Evolutionary conservation across 768 basidiomycete genomes (phyloP).

Genomic region (Lentinus tigrinus): DNA sequence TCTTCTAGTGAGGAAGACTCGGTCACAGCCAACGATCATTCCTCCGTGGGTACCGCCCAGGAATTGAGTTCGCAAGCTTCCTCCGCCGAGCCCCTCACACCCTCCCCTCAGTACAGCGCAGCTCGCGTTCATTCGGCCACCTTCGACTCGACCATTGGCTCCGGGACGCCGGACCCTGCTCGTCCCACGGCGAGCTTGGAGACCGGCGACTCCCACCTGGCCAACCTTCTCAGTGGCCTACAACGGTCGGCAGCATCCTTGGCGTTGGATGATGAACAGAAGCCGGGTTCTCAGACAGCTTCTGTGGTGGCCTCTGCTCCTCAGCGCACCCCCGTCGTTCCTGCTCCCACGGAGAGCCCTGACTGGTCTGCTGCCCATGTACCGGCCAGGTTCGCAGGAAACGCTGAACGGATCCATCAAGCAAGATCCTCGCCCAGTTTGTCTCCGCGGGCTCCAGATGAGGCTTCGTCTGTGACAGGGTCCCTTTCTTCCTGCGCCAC

Average conservation of each 20-base stretch:
- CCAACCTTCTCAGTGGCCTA: slow-evolving; percentile 46
- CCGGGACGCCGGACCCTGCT: slow-evolving; percentile 30
- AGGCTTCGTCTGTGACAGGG: not conserved
- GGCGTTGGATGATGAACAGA: not conserved
- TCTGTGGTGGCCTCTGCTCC: not conserved
- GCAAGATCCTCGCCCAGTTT: slow-evolving; percentile 5
- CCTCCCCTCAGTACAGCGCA: slow-evolving; percentile 57
- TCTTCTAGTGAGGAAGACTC: slow-evolving; percentile 30
- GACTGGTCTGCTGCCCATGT: slow-evolving; percentile 15
- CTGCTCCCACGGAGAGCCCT: slow-evolving; percentile 1
- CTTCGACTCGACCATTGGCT: slow-evolving; percentile 29
- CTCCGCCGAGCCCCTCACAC: slow-evolving; percentile 59
- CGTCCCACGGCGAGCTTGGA: slow-evolving; percentile 31
- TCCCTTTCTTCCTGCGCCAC: not conserved
- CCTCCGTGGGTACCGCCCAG: slow-evolving; percentile 36
- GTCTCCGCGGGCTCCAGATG: not conserved
- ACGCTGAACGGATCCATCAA: not conserved
- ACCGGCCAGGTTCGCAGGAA: not conserved
- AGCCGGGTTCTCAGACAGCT: not conserved
- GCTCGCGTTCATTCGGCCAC: slow-evolving; percentile 34
- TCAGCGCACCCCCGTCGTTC: not conserved
- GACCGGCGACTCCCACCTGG: slow-evolving; percentile 67
- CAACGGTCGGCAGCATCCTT: slow-evolving; percentile 6
- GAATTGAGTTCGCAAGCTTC: slow-evolving; percentile 72
- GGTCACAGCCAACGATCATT: slow-evolving; percentile 16